Evolutionary conservation across 768 basidiomycete species (phyloP), one percentile per base, ranked within the genome.

Genomic region (Mrakia gelida): DNA sequence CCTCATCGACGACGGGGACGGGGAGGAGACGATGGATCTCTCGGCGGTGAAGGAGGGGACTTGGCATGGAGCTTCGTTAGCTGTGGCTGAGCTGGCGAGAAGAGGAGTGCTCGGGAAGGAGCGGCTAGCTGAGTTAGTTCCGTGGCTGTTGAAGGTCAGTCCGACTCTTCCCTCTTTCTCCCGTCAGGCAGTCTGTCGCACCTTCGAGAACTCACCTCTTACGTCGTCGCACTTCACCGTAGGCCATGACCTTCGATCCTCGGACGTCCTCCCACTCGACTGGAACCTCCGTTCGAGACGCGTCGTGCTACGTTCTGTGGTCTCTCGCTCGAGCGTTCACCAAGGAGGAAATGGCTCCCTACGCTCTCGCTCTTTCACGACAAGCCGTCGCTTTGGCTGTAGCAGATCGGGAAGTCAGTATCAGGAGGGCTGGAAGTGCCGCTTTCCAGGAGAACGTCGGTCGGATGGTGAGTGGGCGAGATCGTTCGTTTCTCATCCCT

Each of bases 391-490:
- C 89, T 32, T 92, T 93, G 34, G 90, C 96, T 1, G 85, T 94
- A 43, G 95, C 90, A 83, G 97, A 99, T 86, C 89, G 97, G 45
- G 97, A 99, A 84, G 90, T 98, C 41, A 93, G 94, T 79, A 94
- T 99, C 75, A 89, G 97, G 34, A 87, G 97, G 80, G 96, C 97
- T 21, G 95, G 95, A 18, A 98, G 96, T 84, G 97, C 97, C 26
- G 93, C 95, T 18, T 98, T 93, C 83, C 97, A 99, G 85, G 97
- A 99, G 85, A 91, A 92, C 82, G 97, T 98, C 56, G 97, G 97
- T 18, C 87, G 97, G 82, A 91, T 92, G 86, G 96, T 97, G 82
- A 84, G 91, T 84, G 21, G 3, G 68, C 15, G 18, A 52, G 15
- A 10, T 45, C 45, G 11, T 45, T 52, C 16, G 16, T 77, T 62